Evolutionary conservation across 768 basidiomycete species (phyloP).

Genomic region (Suillus weaverae): DNA sequence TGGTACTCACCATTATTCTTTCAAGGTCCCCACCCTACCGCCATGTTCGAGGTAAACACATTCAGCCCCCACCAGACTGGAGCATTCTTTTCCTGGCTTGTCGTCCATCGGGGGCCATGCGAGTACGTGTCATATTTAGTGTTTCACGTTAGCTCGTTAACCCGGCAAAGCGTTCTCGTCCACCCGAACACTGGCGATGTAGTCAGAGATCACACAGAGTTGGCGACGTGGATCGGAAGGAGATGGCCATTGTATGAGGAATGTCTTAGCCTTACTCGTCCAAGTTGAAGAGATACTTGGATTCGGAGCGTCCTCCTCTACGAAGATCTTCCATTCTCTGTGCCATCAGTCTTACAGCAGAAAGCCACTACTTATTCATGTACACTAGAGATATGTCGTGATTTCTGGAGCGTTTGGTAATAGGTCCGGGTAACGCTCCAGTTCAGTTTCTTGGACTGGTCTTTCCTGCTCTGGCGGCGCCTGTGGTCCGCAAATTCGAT

Average conservation of each 20-base stretch:
- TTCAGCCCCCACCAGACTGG: conserved; percentile 70
- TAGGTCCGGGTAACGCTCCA: too few relatives aligned
- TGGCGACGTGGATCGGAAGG: conserved; percentile 65
- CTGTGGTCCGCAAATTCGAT: too few relatives aligned
- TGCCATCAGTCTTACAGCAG: background rate
- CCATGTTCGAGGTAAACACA: conserved; percentile 74
- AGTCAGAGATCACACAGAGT: conserved; percentile 61
- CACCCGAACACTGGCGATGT: conserved; percentile 68
- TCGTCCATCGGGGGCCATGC: conserved; percentile 66
- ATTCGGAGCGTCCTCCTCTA: background rate
- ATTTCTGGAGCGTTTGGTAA: too few relatives aligned
- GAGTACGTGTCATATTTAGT: conserved; percentile 48
- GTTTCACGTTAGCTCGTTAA: conserved; percentile 6
- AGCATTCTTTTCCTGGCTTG: conserved; percentile 66
- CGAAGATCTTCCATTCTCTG: background rate
- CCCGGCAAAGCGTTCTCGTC: conserved; percentile 53
- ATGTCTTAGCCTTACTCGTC: conserved; percentile 27
- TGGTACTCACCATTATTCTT: background rate
- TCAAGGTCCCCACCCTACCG: conserved; percentile 63
- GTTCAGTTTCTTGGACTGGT: too few relatives aligned
- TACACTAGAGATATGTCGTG: background rate
- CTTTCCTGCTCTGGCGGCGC: too few relatives aligned
- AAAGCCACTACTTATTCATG: background rate
- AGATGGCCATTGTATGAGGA: conserved; percentile 55
- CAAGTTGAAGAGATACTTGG: background rate